Conservation (phyloP, 257 asterid genomes). For the Ajuga chamaepitys region DNA sequence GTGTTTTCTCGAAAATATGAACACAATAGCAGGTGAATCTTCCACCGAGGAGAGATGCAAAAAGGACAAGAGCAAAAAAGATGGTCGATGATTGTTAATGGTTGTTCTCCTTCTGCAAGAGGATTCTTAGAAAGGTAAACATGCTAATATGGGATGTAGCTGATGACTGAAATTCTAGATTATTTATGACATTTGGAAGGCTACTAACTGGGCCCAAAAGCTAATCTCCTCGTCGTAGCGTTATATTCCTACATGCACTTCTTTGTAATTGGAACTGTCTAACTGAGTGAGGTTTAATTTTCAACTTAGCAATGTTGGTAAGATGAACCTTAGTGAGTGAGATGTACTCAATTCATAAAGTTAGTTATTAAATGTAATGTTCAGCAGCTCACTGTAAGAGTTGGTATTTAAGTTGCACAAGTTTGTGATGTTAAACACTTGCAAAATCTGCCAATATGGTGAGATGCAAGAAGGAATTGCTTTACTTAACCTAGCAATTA, state of each 20-base stretch:
- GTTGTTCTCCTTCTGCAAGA: neutral
- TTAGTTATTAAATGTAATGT: neutral
- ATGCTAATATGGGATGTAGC: neutral
- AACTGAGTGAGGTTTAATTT: neutral
- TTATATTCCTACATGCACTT: neutral
- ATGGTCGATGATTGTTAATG: neutral
- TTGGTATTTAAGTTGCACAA: neutral
- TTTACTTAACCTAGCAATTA: neutral
- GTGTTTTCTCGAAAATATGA: neutral
- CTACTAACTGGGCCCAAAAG: neutral
- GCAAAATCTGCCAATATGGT: neutral
- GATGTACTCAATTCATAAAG: too few species aligned
- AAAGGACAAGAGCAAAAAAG: neutral
- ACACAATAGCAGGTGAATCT: neutral
- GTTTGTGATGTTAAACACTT: neutral
- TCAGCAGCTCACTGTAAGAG: neutral
- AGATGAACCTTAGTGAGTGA: too few species aligned
- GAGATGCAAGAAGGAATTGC: neutral
- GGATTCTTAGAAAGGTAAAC: neutral
- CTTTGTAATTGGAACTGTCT: neutral
- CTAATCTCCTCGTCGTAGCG: neutral
- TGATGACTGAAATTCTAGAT: neutral
- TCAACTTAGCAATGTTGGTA: neutral
- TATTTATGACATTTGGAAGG: neutral
- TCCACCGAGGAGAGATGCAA: neutral